phyloP scores from a whole-genome alignment of 2,329 filamentous ascomycete genomes.

The Colletotrichum karsti region DNA sequence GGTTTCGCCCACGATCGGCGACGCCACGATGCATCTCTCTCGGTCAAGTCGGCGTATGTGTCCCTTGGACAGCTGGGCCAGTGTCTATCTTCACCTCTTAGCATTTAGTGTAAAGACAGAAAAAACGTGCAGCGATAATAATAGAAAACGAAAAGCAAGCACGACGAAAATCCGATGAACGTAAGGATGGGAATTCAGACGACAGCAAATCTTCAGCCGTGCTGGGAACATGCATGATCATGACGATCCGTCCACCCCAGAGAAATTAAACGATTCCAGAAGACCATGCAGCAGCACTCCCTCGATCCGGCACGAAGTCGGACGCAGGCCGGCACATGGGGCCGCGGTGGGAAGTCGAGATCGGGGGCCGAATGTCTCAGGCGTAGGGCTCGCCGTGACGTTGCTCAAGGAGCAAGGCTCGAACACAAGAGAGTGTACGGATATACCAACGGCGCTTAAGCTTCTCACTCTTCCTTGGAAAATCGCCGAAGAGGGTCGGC shows the following conservation, averaged over 20 bases:
- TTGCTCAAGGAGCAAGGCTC: background rate
- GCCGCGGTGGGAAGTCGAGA: background rate
- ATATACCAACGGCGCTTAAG: slow-evolving; percentile 6
- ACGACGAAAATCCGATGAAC: background rate
- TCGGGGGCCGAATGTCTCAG: slow-evolving; percentile 25
- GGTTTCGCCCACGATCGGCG: background rate
- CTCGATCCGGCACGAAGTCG: background rate
- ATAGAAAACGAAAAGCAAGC: background rate
- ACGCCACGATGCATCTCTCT: background rate
- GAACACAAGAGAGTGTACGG: too few species aligned
- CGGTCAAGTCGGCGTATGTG: background rate
- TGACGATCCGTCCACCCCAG: background rate
- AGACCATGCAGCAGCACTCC: background rate
- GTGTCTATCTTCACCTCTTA: background rate
- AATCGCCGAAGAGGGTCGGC: slow-evolving; percentile 4
- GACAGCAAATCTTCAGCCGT: background rate
- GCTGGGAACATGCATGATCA: background rate
- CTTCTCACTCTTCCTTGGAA: slow-evolving; percentile 2
- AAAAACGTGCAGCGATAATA: background rate
- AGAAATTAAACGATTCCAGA: background rate
- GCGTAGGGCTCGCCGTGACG: background rate
- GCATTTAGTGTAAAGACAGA: background rate
- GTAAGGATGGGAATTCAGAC: background rate
- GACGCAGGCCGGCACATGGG: slow-evolving; percentile 7
- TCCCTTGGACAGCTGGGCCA: background rate